Percentiles rank a stretch among this genome's conserved stretches.
These are phyloP conservation scores for Cyberlindnera maclurae DNA, from an alignment of 805 yeast species.

Conservation along the genomic window DNA sequence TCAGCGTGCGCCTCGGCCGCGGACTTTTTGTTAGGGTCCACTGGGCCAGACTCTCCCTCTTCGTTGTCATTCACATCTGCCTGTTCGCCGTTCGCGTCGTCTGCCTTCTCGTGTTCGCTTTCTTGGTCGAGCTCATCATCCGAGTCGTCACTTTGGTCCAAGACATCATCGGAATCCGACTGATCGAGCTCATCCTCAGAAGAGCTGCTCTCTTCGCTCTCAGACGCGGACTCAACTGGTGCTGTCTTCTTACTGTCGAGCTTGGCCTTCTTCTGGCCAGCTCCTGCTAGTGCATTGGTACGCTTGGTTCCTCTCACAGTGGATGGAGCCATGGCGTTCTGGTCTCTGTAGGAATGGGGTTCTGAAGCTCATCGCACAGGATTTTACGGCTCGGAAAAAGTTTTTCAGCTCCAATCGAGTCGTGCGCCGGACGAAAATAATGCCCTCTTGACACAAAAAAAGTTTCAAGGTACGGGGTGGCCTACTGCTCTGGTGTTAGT, in stretches of 20 bases:
- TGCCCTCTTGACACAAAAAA: no score
- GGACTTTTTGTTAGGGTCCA: conserved; percentile 33
- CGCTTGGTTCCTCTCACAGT: conserved; percentile 20
- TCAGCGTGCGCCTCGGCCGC: conserved; percentile 73
- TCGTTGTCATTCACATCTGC: conserved; percentile 22
- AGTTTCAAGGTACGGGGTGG: no score
- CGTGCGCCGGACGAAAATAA: neutral
- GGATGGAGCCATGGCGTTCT: conserved; percentile 17
- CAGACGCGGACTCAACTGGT: conserved; percentile 20
- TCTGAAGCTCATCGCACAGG: neutral
- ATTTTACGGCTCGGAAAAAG: conserved; percentile 1
- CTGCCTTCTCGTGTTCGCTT: conserved; percentile 25
- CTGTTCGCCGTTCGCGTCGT: conserved; percentile 8
- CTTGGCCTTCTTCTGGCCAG: conserved; percentile 14
- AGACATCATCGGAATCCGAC: conserved; percentile 13
- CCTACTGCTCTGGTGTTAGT: no score
- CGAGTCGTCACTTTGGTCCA: conserved; percentile 13
- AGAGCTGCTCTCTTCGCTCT: conserved; percentile 6
- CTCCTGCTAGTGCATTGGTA: conserved; percentile 4
- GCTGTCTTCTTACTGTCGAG: conserved; percentile 7
- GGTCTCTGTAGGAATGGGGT: neutral
- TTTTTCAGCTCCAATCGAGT: conserved; percentile 1
- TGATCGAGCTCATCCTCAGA: conserved; percentile 17
- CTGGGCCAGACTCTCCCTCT: conserved; percentile 21
- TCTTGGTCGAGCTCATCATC: conserved; percentile 26